Base-by-base conservation (phyloP, 495 filamentous ascomycete species). In the Glarea lozoyensis region DNA sequence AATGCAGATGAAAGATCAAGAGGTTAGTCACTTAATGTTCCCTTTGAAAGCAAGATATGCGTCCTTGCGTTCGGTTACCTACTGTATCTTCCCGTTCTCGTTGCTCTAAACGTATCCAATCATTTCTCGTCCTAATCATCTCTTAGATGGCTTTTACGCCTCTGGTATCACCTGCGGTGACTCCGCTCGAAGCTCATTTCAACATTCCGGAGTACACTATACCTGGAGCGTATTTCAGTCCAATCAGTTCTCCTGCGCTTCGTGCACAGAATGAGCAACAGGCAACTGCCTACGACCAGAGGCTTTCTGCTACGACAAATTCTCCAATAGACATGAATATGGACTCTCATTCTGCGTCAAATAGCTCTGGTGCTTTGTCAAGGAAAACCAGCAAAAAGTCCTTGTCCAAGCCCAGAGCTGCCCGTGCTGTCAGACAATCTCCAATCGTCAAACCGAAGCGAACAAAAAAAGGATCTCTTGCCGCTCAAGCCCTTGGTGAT, bases 141-240 rank as follows among this genome's bases (percentile, higher is more conserved):
- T 50, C 49, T 46, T 42, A 86, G 84, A 86, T 89, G 64, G 71
- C 86, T 18, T 96, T 95, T 61, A 98, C 92, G 5, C 92, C 92
- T 7, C 76, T 98, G 21, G 85, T 94, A 6, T 96, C 92, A 24
- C 92, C 92, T 15, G 90, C 88, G 2, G 90, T 96, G 53, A 94
- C 90, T 9, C 90, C 92, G 20, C 72, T 92, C 35, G 89, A 95
- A 49, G 73, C 76, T 23, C 83, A 88, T 56, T 94, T 93, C 60
- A 63, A 78, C 18, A 76, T 88, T 32, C 76, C 80, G 10, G 85
- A 88, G 45, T 96, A 86, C 57, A 78, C 82, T 10, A 78, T 88
- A 10, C 83, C 84, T 9, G 80, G 83, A n/a, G 86, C 88, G 32
- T 89, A 92, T 60, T 94, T 97, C 56, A 96, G 88, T 51, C 92